Conservation (phyloP, 345 rosid species). For the Brassica carinata region DNA sequence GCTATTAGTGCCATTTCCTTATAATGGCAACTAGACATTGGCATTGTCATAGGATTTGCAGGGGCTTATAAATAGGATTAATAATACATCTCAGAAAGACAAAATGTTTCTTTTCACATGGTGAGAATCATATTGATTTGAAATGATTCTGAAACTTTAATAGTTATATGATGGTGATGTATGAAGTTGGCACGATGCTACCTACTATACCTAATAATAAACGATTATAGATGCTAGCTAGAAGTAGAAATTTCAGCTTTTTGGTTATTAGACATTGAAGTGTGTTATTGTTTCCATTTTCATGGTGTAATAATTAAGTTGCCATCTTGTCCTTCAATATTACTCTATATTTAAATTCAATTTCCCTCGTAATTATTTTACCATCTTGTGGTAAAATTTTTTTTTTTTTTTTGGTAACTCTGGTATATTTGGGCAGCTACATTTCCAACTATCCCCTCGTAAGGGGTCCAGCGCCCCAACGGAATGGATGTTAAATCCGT, state of each 20-base stretch:
- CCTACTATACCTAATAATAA: slow-evolving; percentile 10
- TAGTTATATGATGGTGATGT: slow-evolving; percentile 2
- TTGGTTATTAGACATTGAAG: neutral
- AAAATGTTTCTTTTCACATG: slow-evolving; percentile 13
- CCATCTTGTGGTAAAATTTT: neutral
- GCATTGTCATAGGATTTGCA: slow-evolving; percentile 3
- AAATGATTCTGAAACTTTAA: neutral
- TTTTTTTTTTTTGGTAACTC: too few relatives aligned
- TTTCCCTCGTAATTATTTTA: neutral
- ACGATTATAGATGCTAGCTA: neutral
- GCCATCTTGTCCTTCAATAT: neutral
- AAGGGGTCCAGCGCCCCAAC: too few relatives aligned
- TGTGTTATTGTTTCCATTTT: neutral
- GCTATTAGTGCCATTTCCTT: slow-evolving; percentile 5
- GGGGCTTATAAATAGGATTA: neutral
- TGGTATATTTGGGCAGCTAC: too few relatives aligned
- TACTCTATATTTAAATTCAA: slow-evolving; percentile 1
- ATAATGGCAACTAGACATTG: neutral
- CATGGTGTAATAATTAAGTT: neutral
- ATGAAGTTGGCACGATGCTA: slow-evolving; percentile 25
- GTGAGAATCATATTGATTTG: neutral
- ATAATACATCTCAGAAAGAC: slow-evolving; percentile 13
- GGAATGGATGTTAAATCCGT: too few relatives aligned
- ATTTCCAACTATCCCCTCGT: too few relatives aligned
- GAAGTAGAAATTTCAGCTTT: neutral